Percentiles rank a stretch among this genome's conserved stretches.
Evolutionary conservation across 139 green algal species (phyloP).

Genomic region (Chlorella vulgaris): DNA sequence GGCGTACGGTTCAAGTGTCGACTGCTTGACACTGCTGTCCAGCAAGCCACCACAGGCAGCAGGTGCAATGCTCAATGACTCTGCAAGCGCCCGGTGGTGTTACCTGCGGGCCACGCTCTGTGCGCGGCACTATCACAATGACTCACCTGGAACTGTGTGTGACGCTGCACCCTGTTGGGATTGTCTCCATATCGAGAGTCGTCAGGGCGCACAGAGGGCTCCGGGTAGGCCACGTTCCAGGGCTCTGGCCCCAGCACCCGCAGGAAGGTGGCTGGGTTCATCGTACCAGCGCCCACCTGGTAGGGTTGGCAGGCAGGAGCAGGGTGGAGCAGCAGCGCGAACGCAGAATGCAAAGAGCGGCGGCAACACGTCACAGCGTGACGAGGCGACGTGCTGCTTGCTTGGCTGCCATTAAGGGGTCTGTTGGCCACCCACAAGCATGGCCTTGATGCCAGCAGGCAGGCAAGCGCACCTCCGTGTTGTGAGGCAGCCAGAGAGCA

Average conservation of each 20-base stretch:
- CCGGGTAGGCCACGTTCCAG: conserved; percentile 93
- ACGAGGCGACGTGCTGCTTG: background rate
- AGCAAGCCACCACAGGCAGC: background rate
- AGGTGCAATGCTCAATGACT: background rate
- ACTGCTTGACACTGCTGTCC: background rate
- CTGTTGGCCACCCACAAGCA: background rate
- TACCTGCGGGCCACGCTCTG: too few relatives aligned
- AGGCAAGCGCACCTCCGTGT: conserved; percentile 83
- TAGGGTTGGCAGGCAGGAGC: background rate
- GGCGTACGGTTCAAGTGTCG: too few relatives aligned
- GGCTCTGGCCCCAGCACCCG: conserved; percentile 91
- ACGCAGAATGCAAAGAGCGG: background rate
- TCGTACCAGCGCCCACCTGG: conserved; percentile 95
- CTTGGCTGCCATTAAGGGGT: background rate
- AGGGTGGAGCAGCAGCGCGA: background rate
- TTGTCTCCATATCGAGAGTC: conserved; percentile 98
- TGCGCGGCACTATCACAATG: background rate
- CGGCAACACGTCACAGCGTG: background rate
- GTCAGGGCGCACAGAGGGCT: conserved; percentile 96
- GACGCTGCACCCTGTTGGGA: conserved; percentile 96
- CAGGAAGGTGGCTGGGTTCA: conserved; percentile 99
- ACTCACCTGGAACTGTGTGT: conserved; percentile 96
- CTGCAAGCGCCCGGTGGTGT: too few relatives aligned
- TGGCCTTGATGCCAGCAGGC: background rate
- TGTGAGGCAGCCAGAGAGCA: conserved; percentile 92